These are phyloP conservation scores for Amanita inopinata DNA, from an alignment of 768 basidiomycete genomes.

Conservation along the genomic window DNA sequence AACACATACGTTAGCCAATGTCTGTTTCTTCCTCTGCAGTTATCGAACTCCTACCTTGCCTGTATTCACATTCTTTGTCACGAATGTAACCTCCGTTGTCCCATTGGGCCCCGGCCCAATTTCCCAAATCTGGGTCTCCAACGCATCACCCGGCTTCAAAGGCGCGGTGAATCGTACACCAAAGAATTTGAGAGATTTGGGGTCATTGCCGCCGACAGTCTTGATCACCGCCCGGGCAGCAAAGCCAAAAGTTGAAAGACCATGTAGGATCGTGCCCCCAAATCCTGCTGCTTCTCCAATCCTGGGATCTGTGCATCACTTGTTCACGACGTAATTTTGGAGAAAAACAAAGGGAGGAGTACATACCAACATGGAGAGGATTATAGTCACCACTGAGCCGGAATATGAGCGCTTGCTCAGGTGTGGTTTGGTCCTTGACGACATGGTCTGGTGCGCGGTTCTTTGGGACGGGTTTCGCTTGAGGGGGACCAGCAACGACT, in stretches of 20 bases:
- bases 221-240: slow-evolving; percentile 68
- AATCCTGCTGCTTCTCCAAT: slow-evolving; percentile 71
- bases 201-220: slow-evolving; percentile 49
- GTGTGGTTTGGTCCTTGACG: slow-evolving; percentile 49
- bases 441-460: slow-evolving; percentile 53
- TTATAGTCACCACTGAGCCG: slow-evolving; percentile 76
- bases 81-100: slow-evolving; percentile 50
- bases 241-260: slow-evolving; percentile 75
- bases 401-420: slow-evolving; percentile 62
- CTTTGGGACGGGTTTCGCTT: slow-evolving; percentile 50
- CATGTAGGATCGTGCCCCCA: slow-evolving; percentile 80
- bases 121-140: slow-evolving; percentile 77
- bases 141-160: slow-evolving; percentile 71
- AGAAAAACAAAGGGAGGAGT: background rate
- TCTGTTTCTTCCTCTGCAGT: background rate
- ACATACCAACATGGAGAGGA: slow-evolving; percentile 61
- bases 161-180: slow-evolving; percentile 75
- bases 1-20: background rate
- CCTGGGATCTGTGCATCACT: slow-evolving; percentile 43
- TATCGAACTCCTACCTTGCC: slow-evolving; percentile 37
- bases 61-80: slow-evolving; percentile 47
- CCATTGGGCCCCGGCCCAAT: slow-evolving; percentile 56
- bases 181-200: slow-evolving; percentile 54
- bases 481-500: slow-evolving; percentile 47
- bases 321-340: background rate